Percentiles rank a stretch among this genome's conserved stretches.
Evolutionary conservation across 1,139 yeast species (phyloP).

Genomic region (Geotrichum carabidarum): DNA sequence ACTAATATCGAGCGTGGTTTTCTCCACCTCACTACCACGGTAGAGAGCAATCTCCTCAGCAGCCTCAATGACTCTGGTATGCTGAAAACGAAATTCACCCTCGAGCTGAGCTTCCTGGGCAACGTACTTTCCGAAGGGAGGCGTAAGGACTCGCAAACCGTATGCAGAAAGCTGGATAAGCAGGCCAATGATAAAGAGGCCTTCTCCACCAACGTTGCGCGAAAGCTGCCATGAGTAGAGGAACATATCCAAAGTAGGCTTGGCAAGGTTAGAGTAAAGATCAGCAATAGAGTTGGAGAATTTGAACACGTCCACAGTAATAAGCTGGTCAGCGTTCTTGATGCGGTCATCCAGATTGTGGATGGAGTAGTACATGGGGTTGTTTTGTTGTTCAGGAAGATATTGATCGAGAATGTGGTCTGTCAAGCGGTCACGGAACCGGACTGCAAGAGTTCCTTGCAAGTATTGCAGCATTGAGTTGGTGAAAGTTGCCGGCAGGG

Average conservation of each 20-base stretch:
- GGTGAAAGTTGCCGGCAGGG: conserved; percentile 79
- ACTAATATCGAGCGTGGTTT: conserved; percentile 70
- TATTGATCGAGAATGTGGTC: conserved; percentile 59
- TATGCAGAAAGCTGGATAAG: conserved; percentile 78
- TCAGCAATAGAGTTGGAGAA: conserved; percentile 67
- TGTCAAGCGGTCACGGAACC: conserved; percentile 64
- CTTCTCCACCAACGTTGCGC: conserved; percentile 73
- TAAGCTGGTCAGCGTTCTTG: conserved; percentile 75
- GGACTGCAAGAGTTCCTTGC: conserved; percentile 60
- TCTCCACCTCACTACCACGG: conserved; percentile 75
- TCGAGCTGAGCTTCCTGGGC: conserved; percentile 75
- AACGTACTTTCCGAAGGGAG: conserved; percentile 83
- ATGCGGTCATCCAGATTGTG: conserved; percentile 58
- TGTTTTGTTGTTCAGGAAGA: conserved; percentile 47
- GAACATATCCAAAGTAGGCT: conserved; percentile 76
- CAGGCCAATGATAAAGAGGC: conserved; percentile 73
- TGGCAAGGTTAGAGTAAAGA: conserved; percentile 80
- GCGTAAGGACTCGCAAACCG: conserved; percentile 69
- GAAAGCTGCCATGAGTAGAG: conserved; percentile 79
- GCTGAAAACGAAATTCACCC: conserved; percentile 78
- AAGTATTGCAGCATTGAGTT: conserved; percentile 71
- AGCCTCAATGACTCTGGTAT: conserved; percentile 71
- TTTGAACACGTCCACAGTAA: conserved; percentile 72
- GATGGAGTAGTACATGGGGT: conserved; percentile 49
- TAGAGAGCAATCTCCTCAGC: conserved; percentile 85